Evolutionary conservation across 352 stramenopile genomes (phyloP).

Genomic region (Pythium monospermum): DNA sequence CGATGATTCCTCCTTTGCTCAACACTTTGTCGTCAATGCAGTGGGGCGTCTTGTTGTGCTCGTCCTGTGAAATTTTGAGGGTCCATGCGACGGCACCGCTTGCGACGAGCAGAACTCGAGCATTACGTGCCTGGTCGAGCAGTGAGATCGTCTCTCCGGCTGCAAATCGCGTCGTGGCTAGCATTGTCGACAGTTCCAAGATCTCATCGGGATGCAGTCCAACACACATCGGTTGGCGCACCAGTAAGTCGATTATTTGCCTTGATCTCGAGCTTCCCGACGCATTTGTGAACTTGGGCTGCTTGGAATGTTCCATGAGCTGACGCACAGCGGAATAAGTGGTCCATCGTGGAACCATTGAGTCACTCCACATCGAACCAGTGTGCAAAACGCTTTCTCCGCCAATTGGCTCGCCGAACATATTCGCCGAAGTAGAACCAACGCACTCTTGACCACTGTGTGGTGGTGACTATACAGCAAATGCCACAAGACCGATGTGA

Average conservation of each 20-base stretch:
- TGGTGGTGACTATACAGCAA: constrained; percentile 2
- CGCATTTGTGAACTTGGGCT: neutral
- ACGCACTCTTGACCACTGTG: neutral
- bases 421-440: constrained; percentile 1
- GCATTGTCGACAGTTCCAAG: neutral
- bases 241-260: constrained; percentile 1
- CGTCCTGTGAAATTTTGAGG: neutral
- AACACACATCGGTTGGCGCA: constrained; percentile 5
- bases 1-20: constrained; percentile 1
- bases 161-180: neutral
- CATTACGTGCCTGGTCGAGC: neutral
- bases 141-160: neutral
- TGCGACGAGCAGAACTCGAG: constrained; percentile 1
- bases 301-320: neutral
- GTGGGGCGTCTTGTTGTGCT: neutral
- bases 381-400: neutral
- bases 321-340: neutral
- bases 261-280: constrained; percentile 1
- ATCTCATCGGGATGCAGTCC: constrained; percentile 2
- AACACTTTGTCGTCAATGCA: neutral
- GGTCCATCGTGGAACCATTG: neutral
- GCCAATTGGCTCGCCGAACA: neutral
- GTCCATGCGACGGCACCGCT: constrained; percentile 4
- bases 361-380: neutral
- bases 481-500: neutral